These are phyloP conservation scores for Porphyridium purpureum DNA, from an alignment of 23 red algal genomes.

Conservation along the genomic window DNA sequence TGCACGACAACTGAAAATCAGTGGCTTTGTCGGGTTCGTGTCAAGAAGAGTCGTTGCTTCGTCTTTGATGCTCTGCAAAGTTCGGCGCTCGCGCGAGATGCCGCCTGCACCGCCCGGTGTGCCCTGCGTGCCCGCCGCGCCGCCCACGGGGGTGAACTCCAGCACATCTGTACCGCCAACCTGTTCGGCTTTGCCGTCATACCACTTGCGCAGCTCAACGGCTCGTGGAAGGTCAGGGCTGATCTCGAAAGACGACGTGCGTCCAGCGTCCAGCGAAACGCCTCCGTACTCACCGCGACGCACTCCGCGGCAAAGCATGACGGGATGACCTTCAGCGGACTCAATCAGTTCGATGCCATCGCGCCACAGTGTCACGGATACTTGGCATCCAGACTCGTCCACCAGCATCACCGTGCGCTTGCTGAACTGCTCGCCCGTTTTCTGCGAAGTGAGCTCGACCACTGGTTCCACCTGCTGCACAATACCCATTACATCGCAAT, in stretches of 20 bases:
- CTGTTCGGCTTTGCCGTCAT: slow-evolving; percentile 21
- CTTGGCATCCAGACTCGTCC: slow-evolving; percentile 47
- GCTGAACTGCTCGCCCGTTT: slow-evolving; percentile 43
- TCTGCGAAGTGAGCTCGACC: slow-evolving; percentile 53
- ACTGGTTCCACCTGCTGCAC: slow-evolving; percentile 31
- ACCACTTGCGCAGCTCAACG: slow-evolving; percentile 72
- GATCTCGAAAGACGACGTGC: slow-evolving; percentile 51
- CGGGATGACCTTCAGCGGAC: background rate
- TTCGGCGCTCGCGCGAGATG: too few relatives aligned
- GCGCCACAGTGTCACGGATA: slow-evolving; percentile 80
- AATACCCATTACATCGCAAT: slow-evolving; percentile 73
- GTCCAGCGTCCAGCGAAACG: slow-evolving; percentile 41
- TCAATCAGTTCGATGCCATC: slow-evolving; percentile 23
- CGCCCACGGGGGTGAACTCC: slow-evolving; percentile 1
- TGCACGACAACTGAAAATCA: background rate
- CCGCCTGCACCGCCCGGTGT: too few relatives aligned
- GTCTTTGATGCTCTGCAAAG: too few relatives aligned
- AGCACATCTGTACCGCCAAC: background rate
- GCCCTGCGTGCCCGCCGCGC: too few relatives aligned
- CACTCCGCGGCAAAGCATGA: slow-evolving; percentile 20
- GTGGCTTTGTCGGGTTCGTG: too few relatives aligned
- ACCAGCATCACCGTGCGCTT: slow-evolving; percentile 54
- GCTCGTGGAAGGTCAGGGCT: slow-evolving; percentile 85
- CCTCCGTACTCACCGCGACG: slow-evolving; percentile 84
- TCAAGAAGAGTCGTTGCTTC: too few relatives aligned